phyloP scores from a whole-genome alignment of 306 rosid species.

The Corylus avellana region DNA sequence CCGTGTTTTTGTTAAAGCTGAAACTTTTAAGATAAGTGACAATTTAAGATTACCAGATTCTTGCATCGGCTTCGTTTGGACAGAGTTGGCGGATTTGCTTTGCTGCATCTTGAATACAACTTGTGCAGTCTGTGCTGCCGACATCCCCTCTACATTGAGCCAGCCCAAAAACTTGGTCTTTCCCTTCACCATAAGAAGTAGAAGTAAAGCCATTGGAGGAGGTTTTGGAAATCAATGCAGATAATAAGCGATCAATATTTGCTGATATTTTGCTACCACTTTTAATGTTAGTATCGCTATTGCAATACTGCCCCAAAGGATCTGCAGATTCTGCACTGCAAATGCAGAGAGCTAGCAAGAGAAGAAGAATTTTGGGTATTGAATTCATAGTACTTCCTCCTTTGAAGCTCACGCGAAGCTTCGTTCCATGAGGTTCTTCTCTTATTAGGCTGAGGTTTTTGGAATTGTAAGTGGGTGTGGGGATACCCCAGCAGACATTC shows the following conservation, averaged over 20 bases:
- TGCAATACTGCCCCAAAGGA: constrained; percentile 53
- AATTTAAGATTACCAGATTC: constrained; percentile 38
- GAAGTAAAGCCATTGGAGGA: constrained; percentile 45
- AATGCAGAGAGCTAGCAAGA: constrained; percentile 41
- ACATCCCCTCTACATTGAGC: constrained; percentile 72
- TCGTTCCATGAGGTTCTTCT: neutral
- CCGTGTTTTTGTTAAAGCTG: no score
- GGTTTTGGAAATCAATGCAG: constrained; percentile 44
- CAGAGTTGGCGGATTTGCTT: constrained; percentile 51
- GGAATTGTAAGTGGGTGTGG: constrained; percentile 11
- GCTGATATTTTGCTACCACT: constrained; percentile 39
- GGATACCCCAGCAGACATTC: constrained; percentile 28
- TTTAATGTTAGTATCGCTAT: constrained; percentile 37
- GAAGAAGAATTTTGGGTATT: constrained; percentile 25
- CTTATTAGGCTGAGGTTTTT: neutral
- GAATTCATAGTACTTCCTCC: constrained; percentile 27
- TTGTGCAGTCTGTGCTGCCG: constrained; percentile 50
- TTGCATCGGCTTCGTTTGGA: constrained; percentile 51
- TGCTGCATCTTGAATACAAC: constrained; percentile 57
- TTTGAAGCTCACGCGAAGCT: neutral
- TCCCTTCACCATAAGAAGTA: constrained; percentile 34
- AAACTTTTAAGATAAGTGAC: no score
- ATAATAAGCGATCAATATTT: constrained; percentile 47
- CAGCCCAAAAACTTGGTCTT: constrained; percentile 55
- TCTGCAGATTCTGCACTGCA: constrained; percentile 45